A percentile compares a stretch with the other conserved stretches of the same genome.
Evolutionary conservation across 495 filamentous ascomycete species (phyloP).

Genomic region (Daldinia childiae): DNA sequence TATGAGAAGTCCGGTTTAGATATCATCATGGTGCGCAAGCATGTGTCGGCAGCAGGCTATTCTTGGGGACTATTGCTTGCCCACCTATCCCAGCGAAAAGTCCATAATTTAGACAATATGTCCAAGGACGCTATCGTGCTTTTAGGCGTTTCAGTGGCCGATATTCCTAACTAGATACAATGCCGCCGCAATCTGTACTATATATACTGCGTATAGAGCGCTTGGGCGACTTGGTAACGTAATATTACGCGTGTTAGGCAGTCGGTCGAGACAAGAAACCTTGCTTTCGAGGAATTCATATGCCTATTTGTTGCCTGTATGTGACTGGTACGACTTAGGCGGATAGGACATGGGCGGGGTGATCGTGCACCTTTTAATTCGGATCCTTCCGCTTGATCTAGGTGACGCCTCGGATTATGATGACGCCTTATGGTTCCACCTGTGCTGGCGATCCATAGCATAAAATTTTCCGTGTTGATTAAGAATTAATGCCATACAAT

Average conservation of each 20-base stretch:
- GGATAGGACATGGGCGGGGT: neutral
- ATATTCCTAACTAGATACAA: neutral
- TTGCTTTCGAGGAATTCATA: neutral
- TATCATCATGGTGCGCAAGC: neutral
- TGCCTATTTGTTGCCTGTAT: neutral
- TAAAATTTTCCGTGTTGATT: neutral
- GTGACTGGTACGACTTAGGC: neutral
- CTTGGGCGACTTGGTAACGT: neutral
- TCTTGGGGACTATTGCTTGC: neutral
- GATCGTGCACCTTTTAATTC: neutral
- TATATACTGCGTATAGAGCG: neutral
- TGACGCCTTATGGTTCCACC: neutral
- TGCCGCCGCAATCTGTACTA: neutral
- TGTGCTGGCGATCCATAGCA: neutral
- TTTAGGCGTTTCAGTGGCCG: neutral
- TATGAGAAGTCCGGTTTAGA: neutral
- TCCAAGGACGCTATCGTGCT: neutral
- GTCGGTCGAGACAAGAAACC: neutral
- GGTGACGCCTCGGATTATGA: neutral
- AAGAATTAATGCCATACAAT: neutral
- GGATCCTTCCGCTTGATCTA: neutral
- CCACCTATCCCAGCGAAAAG: neutral
- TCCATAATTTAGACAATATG: neutral
- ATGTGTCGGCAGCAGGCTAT: neutral
- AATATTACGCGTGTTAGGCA: neutral